Conservation (phyloP, 306 rosid species). For the Inga leiocalycina region DNA sequence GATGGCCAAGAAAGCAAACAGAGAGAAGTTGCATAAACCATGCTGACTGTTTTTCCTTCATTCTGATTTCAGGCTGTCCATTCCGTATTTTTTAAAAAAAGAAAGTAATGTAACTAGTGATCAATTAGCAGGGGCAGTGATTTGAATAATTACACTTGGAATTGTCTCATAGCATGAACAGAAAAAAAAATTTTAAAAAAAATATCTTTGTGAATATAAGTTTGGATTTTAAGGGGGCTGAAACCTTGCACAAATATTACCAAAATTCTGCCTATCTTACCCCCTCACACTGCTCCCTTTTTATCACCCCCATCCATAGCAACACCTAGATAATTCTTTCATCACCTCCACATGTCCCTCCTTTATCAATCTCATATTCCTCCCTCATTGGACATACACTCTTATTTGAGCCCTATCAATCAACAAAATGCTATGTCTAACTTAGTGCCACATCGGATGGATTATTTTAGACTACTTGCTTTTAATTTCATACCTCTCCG, state of each 20-base stretch:
- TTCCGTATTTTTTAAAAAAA: not conserved
- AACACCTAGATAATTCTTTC: not conserved
- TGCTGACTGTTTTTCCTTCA: not conserved
- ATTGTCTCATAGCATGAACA: not conserved
- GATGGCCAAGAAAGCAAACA: not conserved
- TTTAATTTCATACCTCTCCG: conserved; percentile 72
- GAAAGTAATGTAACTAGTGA: not conserved
- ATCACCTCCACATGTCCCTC: not conserved
- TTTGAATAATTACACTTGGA: not conserved
- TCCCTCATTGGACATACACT: not conserved
- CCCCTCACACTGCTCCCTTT: not conserved
- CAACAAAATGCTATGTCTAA: not conserved
- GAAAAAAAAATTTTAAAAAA: too few relatives aligned
- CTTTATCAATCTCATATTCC: not conserved
- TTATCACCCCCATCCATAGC: not conserved
- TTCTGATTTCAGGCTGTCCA: not conserved
- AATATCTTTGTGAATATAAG: not conserved
- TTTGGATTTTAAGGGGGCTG: not conserved
- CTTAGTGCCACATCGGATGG: not conserved
- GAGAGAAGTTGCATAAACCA: not conserved
- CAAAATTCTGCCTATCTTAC: not conserved
- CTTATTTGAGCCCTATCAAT: not conserved
- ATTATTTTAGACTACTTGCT: conserved; percentile 4
- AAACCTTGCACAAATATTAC: not conserved
- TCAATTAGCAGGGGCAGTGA: not conserved